These are phyloP conservation scores for Neopestalotiopsis sp. DNA, from an alignment of 2,329 filamentous ascomycete species.

Conservation along the genomic window DNA sequence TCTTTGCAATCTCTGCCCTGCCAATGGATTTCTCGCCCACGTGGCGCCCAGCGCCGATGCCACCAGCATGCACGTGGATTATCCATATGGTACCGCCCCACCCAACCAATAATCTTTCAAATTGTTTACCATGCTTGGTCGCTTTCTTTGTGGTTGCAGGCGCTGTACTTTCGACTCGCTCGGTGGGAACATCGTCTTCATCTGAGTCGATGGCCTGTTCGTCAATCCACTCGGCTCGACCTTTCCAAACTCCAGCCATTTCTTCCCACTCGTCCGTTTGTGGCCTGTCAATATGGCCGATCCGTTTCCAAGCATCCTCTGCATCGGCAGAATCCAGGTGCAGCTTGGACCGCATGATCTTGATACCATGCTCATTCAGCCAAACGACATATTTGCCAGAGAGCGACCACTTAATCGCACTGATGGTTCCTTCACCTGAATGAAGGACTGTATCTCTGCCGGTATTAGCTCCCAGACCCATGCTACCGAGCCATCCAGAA, in stretches of 20 bases:
- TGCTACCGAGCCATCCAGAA: slow-evolving; percentile 87
- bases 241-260: slow-evolving; percentile 96
- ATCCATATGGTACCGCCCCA: slow-evolving; percentile 98
- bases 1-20: slow-evolving; percentile 88
- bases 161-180: slow-evolving; percentile 42
- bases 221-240: slow-evolving; percentile 90
- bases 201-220: slow-evolving; percentile 78
- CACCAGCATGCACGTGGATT: slow-evolving; percentile 83
- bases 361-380: slow-evolving; percentile 96
- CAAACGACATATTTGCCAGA: slow-evolving; percentile 92
- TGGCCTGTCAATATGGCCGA: slow-evolving; percentile 89
- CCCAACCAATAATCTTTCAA: slow-evolving; percentile 86
- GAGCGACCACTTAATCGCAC: slow-evolving; percentile 90
- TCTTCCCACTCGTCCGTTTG: slow-evolving; percentile 90
- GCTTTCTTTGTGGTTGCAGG: slow-evolving; percentile 52
- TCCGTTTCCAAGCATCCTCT: slow-evolving; percentile 91
- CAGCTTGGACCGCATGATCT: slow-evolving; percentile 92
- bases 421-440: slow-evolving; percentile 89
- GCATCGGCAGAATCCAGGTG: slow-evolving; percentile 76
- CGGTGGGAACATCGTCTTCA: slow-evolving; percentile 53
- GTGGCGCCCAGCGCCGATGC: slow-evolving; percentile 68
- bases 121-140: slow-evolving; percentile 49
- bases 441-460: slow-evolving; percentile 89
- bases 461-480: slow-evolving; percentile 78
- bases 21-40: slow-evolving; percentile 75